Base-by-base conservation (phyloP, 78 protist genomes). In the Diacronema lutheri region DNA sequence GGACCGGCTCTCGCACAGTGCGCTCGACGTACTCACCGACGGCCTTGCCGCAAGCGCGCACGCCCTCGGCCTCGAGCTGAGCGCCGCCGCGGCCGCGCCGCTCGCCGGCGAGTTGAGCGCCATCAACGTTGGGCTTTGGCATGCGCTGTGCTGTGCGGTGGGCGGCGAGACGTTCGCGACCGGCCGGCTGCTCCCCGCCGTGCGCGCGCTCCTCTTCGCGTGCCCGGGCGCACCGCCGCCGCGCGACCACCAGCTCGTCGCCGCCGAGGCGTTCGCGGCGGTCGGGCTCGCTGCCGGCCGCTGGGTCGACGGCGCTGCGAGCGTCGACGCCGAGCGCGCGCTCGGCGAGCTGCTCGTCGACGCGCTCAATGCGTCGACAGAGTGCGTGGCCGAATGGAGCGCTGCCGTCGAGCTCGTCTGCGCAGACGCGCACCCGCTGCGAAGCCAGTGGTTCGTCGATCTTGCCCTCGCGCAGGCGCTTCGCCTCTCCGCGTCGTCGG, bases 211-310 rank as follows among this genome's bases (percentile, higher is more conserved):
- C 21, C 9, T 33, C 61, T 4, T 4, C 61, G 61, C 61, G 61
- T 1, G 23, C 23, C 61, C 33, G 21, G 68, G 33, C 29, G 38
- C 46, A 31, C 14, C 10, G 13, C 19, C 76, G 26, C 4, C 7
- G 79, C 79, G 79, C 31, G 79, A 71, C 57, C 0, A 57, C 38
- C 79, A n/a, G 41, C 50, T 56, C 33, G 50, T 37, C 16, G 79
- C 26, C 23, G 21, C 21, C 38, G 79, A 71, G 79, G 58, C 11
- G 31, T 20, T 71, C 25, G 55, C 26, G 5, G 79, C 58, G 35
- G 14, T 71, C 0, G 58, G 7, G 31, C 79, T 56, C 37, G 79
- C 35, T 35, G 33, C 58, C 10, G 79, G 37, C 16, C 33, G 25
- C 31, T 71, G 79, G 79, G 58, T 38, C 6, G 21, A 1, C 33